Evolutionary conservation across 1,284 basidiomycete genomes (phyloP), one percentile per base, ranked within the genome.

Genomic region (Rugosomyces carneus): DNA sequence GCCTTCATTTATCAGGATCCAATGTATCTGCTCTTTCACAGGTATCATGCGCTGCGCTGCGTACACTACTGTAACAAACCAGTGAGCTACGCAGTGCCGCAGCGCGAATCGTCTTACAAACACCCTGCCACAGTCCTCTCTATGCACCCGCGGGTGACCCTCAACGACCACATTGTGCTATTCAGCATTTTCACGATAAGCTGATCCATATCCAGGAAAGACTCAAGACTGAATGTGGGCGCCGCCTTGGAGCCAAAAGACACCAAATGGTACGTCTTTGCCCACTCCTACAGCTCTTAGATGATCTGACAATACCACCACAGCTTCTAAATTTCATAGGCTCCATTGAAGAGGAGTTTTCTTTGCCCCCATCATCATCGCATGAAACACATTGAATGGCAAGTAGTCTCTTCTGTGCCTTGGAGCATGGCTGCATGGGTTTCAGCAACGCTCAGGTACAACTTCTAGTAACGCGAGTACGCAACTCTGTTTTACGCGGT

Each of bases 101-200:
- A 9, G 1, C 21, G 10, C 5, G 4, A 5, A 4, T 37, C 2
- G 41, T 34, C 43, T 46, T 13, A 29, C 11, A 40, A 21, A 50
- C 18, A 29, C 36, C 27, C 27, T 16, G 20, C 21, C 48, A n/a
- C 26, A 85, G 84, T 18, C 74, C 87, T 1, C 69, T 94, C n/a
- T 77, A 89, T 59, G 69, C 80, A 13, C 76, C 82, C 7, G 40
- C 64, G 37, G 70, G 67, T 35, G 74, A 80, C 56, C 64, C 74
- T 27, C 68, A 67, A 5, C 62, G 69, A n/a, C 63, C 65, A 20
- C 61, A 65, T 9, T 81, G 80, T 0, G 82, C 89, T 1, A 80
- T 95, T 20, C 78, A 80, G 24, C 93, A 96, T 58, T 96, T 96
- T 58, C 69, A 92, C 54, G 89, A 93, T 55, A 96, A 96, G 61